phyloP scores from a whole-genome alignment of 768 basidiomycete genomes.

The Mycena amicta region DNA sequence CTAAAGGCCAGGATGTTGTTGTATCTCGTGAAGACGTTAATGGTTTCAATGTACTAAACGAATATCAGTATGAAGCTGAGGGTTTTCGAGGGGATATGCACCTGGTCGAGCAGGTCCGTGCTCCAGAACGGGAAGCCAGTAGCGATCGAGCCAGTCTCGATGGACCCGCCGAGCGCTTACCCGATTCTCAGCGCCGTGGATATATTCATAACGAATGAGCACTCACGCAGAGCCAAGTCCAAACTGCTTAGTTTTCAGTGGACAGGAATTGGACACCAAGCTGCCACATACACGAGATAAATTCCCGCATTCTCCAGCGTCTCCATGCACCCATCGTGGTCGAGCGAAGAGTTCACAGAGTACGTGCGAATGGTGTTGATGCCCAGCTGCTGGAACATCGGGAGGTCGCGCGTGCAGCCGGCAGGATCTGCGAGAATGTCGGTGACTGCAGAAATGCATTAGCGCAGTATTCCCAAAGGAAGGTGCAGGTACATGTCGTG shows the following conservation, averaged over 20 bases:
- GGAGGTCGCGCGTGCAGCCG: conserved; percentile 78
- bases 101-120: conserved; percentile 56
- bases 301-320: conserved; percentile 77
- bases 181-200: background rate
- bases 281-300: conserved; percentile 88
- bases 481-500: no score
- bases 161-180: conserved; percentile 60
- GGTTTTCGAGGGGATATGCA: no score
- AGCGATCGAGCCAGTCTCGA: conserved; percentile 66
- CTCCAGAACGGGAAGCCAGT: conserved; percentile 62
- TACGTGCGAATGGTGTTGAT: conserved; percentile 87
- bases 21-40: conserved; percentile 80
- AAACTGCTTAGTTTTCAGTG: conserved; percentile 54
- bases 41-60: conserved; percentile 81
- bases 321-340: conserved; percentile 89
- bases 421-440: conserved; percentile 74
- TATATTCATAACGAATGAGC: background rate
- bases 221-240: conserved; percentile 71
- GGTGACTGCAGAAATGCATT: no score
- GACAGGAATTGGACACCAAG: no score
- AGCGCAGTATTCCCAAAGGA: no score
- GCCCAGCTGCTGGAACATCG: conserved; percentile 71
- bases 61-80: no score
- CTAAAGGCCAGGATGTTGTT: conserved; percentile 90
- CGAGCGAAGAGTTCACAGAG: conserved; percentile 77